Conservation (phyloP, 495 filamentous ascomycete species). For the Margaritispora aquatica region DNA sequence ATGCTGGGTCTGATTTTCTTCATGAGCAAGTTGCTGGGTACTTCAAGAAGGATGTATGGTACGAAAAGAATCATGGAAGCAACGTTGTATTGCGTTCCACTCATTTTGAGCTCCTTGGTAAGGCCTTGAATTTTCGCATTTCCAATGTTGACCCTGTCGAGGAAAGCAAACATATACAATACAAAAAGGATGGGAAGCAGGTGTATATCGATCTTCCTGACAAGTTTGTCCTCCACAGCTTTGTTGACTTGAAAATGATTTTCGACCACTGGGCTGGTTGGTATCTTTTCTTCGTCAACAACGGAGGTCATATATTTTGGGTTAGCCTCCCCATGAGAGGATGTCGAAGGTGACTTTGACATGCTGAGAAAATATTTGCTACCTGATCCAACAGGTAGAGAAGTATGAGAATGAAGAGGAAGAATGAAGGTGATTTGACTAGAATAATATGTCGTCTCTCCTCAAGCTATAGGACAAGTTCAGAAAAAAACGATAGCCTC, state of each 20-base stretch:
- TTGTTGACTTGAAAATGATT: not conserved
- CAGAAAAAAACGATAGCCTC: not conserved
- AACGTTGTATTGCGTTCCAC: slow-evolving; percentile 23
- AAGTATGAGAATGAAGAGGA: not conserved
- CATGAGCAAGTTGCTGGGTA: slow-evolving; percentile 80
- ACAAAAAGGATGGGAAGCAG: slow-evolving; percentile 77
- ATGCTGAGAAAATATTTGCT: not conserved
- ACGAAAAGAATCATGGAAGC: slow-evolving; percentile 19
- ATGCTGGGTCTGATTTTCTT: slow-evolving; percentile 73
- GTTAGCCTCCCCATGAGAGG: not conserved
- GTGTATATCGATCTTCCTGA: slow-evolving; percentile 71
- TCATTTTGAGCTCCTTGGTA: slow-evolving; percentile 23
- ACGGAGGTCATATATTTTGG: not conserved
- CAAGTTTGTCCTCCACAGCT: slow-evolving; percentile 33
- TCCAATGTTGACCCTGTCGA: slow-evolving; percentile 51
- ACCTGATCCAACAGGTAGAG: not conserved
- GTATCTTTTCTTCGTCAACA: not conserved
- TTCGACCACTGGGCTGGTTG: not conserved
- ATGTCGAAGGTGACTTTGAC: slow-evolving; percentile 1
- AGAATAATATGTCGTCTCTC: not conserved
- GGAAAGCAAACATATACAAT: slow-evolving; percentile 79
- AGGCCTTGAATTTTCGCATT: slow-evolving; percentile 37
- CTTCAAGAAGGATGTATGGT: slow-evolving; percentile 41
- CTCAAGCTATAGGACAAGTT: not conserved
- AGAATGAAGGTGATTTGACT: not conserved